Base-by-base conservation (phyloP, 2,329 filamentous ascomycete genomes). In the Hypoxylon sp. region DNA sequence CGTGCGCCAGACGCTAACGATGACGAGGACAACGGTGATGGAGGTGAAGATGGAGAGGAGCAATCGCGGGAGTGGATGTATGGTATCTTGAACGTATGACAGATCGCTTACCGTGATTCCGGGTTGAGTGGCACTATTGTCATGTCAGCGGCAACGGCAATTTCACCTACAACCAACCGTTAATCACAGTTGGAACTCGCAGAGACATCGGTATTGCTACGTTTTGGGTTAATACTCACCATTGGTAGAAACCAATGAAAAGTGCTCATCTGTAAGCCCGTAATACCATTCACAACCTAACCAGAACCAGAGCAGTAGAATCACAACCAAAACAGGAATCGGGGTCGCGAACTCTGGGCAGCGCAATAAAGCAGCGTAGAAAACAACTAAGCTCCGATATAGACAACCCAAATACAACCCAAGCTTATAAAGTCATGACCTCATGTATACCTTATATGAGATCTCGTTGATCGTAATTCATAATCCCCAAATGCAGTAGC, bases 61-160 rank as follows among this genome's bases (percentile, higher is more conserved):
- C 27, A 10, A 21, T 31, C 8, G n/a, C 27, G 55, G 39, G 39
- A 51, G 24, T 72, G 70, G 71, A 48, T 74, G 2, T 69, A 62
- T 31, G 66, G 42, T 11, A 21, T 55, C 1, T 59, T 74, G 58
- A 63, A 67, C 17, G 61, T 75, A 47, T 69, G 59, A 66, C 11
- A 10, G 4, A 2, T 3, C 15, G 7, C 10, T 6, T 37, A 13
- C 13, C 7, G 0, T 42, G 11, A 10, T 31, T 13, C 19, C 13
- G 15, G 11, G n/a, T 29, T 24, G 7, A 37, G 39, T 27, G 32
- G 15, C 19, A 6, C 21, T 61, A 15, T 27, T 15, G 21, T 10
- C 7, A 27, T 31, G 55, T 39, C 39, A 32, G 24, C 24, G 17
- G 13, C 6, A 19, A 59, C 19, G 8, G 44, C 2, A 2, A 17